Evolutionary conservation across 2,329 filamentous ascomycete species (phyloP).

Genomic region (Xylogone sp.): DNA sequence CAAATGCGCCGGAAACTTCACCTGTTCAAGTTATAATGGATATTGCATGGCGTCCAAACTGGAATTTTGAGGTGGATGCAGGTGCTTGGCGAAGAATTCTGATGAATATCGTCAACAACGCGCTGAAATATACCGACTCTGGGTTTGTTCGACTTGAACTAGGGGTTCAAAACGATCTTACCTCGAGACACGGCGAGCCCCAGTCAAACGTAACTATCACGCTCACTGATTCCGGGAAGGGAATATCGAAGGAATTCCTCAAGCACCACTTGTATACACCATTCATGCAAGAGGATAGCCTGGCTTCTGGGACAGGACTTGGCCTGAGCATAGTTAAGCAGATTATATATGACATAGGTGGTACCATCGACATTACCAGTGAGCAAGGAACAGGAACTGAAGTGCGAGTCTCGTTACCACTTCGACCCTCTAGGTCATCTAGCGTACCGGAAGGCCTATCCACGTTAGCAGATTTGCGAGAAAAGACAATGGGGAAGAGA

Average conservation of each 20-base stretch:
- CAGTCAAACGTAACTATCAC: conserved; percentile 32
- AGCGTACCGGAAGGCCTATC: conserved; percentile 8
- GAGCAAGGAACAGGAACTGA: conserved; percentile 51
- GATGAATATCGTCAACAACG: conserved; percentile 61
- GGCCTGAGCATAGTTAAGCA: conserved; percentile 60
- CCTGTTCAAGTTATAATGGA: conserved; percentile 46
- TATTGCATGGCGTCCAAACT: conserved; percentile 42
- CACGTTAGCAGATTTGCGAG: conserved; percentile 14
- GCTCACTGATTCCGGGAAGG: conserved; percentile 60
- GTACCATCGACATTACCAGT: conserved; percentile 53
- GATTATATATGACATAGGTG: conserved; percentile 56
- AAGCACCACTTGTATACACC: conserved; percentile 57
- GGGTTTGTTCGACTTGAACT: conserved; percentile 47
- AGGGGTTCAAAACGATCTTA: conserved; percentile 19
- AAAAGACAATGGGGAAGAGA: conserved; percentile 13
- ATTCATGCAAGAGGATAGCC: conserved; percentile 58
- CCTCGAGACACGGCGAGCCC: conserved; percentile 9
- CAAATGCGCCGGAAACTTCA: conserved; percentile 1
- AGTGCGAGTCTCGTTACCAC: conserved; percentile 30
- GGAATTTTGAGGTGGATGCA: conserved; percentile 52
- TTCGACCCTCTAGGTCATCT: conserved; percentile 8
- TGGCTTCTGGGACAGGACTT: conserved; percentile 58
- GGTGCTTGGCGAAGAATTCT: conserved; percentile 48
- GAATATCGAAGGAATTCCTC: conserved; percentile 60
- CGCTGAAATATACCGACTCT: conserved; percentile 55